These are phyloP conservation scores for Colletotrichum cordylinicola DNA, from an alignment of 2,329 filamentous ascomycete genomes.

Conservation along the genomic window DNA sequence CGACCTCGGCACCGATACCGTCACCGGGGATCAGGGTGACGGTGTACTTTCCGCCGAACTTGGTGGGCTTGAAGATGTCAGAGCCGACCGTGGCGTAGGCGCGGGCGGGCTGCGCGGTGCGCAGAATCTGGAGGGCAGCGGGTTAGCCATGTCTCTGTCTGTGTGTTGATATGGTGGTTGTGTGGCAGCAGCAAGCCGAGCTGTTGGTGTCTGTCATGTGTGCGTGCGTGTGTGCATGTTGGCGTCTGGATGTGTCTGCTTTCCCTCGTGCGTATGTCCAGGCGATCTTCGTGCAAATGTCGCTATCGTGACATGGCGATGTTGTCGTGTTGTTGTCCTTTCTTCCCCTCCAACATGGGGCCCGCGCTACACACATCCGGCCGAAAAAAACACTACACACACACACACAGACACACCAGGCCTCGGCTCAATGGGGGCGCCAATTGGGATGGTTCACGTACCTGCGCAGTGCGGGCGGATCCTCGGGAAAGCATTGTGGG, in stretches of 20 bases:
- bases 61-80: conserved; percentile 98
- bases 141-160: conserved; percentile 16
- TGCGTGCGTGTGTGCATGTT: conserved; percentile 27
- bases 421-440: background rate
- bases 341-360: background rate
- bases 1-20: conserved; percentile 97
- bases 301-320: background rate
- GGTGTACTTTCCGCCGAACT: conserved; percentile 99
- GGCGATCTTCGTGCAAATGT: background rate
- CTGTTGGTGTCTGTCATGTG: conserved; percentile 56
- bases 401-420: background rate
- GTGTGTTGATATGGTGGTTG: conserved; percentile 27
- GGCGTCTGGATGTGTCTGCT: background rate
- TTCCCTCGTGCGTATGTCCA: background rate
- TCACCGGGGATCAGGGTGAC: conserved; percentile 98
- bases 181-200: background rate
- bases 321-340: background rate
- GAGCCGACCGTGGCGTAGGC: conserved; percentile 83
- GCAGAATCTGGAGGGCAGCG: conserved; percentile 50
- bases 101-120: conserved; percentile 52
- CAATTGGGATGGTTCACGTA: conserved; percentile 39
- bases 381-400: background rate
- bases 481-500: conserved; percentile 64
- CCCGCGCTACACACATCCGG: background rate
- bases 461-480: conserved; percentile 62